Evolutionary conservation across 2,329 filamentous ascomycete genomes (phyloP).

Genomic region (Calonectria hongkongensis): DNA sequence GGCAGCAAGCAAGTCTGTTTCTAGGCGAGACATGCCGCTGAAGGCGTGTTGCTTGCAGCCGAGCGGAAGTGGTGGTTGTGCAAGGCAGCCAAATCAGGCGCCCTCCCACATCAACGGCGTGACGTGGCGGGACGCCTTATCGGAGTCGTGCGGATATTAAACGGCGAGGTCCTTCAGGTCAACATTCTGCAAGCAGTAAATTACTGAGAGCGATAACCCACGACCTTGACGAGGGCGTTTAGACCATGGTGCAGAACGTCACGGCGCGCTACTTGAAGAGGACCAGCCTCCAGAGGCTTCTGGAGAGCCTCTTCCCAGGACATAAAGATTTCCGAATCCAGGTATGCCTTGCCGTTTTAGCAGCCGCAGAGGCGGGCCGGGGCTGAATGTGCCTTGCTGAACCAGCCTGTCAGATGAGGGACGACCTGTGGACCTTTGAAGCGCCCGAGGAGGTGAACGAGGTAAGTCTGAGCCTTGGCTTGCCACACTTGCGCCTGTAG

Average conservation of each 20-base stretch:
- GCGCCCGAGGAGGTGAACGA: constrained; percentile 18
- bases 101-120: neutral
- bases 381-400: constrained; percentile 17
- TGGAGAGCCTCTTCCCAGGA: constrained; percentile 10
- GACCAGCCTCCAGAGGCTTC: neutral
- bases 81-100: constrained; percentile 4
- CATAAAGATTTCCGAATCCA: constrained; percentile 4
- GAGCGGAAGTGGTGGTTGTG: neutral
- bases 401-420: constrained; percentile 9
- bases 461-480: constrained; percentile 14
- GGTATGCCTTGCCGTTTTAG: constrained; percentile 12
- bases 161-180: neutral
- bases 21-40: neutral
- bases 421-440: constrained; percentile 16
- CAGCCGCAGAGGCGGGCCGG: neutral
- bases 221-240: neutral
- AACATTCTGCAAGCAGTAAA: neutral
- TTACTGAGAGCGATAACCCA: neutral
- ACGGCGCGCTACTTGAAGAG: constrained; percentile 5
- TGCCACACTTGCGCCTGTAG: neutral
- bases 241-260: constrained; percentile 16
- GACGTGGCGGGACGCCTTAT: constrained; percentile 26
- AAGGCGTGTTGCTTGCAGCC: neutral
- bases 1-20: neutral
- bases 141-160: constrained; percentile 11